Percentiles rank a stretch among this genome's conserved stretches.
Evolutionary conservation across 352 stramenopile genomes (phyloP).

Genomic region (Elongisporangium prolatum): DNA sequence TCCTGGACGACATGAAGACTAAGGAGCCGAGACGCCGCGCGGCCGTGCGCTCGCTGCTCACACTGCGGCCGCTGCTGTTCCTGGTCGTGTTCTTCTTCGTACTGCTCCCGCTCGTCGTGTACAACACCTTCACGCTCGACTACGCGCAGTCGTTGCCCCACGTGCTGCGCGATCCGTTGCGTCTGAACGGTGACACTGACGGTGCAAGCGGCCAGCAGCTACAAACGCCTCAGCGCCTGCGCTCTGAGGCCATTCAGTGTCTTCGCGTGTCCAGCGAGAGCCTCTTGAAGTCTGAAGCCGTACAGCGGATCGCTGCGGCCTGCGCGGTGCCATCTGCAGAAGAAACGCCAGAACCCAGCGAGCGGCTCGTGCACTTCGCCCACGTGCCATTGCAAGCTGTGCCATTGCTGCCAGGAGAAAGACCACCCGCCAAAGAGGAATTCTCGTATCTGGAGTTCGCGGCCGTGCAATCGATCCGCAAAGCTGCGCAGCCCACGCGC

Average conservation of each 20-base stretch:
- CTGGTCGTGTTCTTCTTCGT: constrained; percentile 24
- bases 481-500: constrained; percentile 14
- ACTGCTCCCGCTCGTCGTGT: constrained; percentile 20
- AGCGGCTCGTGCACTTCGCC: constrained; percentile 27
- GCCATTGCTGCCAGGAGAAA: constrained; percentile 1
- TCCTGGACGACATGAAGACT: too few relatives aligned
- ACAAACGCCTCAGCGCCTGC: neutral
- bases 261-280: constrained; percentile 13
- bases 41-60: neutral
- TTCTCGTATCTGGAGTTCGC: constrained; percentile 39
- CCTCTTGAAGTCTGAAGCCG: constrained; percentile 9
- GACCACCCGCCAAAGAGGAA: constrained; percentile 8
- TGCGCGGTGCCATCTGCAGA: neutral
- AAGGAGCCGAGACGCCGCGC: too few relatives aligned
- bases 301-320: constrained; percentile 1
- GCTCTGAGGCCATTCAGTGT: constrained; percentile 11
- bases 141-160: constrained; percentile 8
- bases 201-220: neutral
- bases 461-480: constrained; percentile 24
- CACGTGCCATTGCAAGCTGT: constrained; percentile 24
- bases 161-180: constrained; percentile 1
- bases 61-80: constrained; percentile 19
- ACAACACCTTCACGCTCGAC: constrained; percentile 27
- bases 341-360: neutral
- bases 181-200: too few relatives aligned